Percentiles rank a stretch among this genome's conserved stretches.
phyloP scores from a whole-genome alignment of 106 monocot genomes.

The Narthecium ossifragum region DNA sequence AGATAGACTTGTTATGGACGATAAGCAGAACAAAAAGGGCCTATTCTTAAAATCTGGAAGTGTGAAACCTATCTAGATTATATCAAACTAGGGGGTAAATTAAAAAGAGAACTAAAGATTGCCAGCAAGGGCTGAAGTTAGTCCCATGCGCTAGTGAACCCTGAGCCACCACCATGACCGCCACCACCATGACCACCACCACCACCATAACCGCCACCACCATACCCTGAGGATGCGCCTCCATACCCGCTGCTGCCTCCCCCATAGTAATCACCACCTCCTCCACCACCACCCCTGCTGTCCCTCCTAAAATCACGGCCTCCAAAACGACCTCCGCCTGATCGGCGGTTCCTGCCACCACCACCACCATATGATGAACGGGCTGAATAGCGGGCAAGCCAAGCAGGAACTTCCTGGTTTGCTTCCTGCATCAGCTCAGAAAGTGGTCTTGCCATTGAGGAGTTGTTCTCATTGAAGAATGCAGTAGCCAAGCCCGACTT shows the following conservation, averaged over 20 bases:
- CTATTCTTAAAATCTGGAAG: not conserved
- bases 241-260: conserved; percentile 11
- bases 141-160: conserved; percentile 48
- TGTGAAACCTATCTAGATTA: conserved; percentile 8
- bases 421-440: conserved; percentile 62
- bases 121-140: conserved; percentile 10
- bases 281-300: conserved; percentile 27
- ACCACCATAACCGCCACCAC: not conserved
- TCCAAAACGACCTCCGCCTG: conserved; percentile 41
- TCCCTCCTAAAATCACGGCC: conserved; percentile 49
- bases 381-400: conserved; percentile 45
- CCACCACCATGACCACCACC: conserved; percentile 13
- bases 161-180: conserved; percentile 22
- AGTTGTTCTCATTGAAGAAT: conserved; percentile 63
- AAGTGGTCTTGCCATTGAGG: conserved; percentile 33
- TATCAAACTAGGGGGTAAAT: not conserved
- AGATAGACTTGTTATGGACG: not conserved
- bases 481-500: conserved; percentile 59
- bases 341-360: conserved; percentile 32
- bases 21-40: not conserved
- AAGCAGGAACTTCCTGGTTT: conserved; percentile 60
- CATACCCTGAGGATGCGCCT: conserved; percentile 1
- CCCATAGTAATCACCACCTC: conserved; percentile 19
- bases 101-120: not conserved
- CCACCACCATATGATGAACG: conserved; percentile 25